phyloP scores from a whole-genome alignment of 257 asterid genomes.

The Ligustrum vulgare region DNA sequence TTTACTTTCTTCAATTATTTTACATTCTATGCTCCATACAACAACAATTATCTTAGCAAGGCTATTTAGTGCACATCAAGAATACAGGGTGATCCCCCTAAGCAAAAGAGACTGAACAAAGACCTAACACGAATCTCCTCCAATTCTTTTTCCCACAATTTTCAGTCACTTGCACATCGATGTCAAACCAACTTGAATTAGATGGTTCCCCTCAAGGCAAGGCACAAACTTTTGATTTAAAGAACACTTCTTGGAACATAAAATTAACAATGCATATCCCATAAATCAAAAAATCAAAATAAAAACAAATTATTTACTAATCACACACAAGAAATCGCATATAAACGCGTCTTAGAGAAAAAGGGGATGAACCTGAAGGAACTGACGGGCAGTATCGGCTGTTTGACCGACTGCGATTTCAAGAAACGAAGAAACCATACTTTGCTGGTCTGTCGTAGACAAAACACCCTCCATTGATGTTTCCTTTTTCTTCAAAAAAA shows the following conservation, averaged over 20 bases:
- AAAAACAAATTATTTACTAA: background rate
- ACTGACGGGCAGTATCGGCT: constrained; percentile 81
- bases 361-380: constrained; percentile 62
- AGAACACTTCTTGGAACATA: background rate
- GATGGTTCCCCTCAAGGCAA: background rate
- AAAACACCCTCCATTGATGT: constrained; percentile 48
- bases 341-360: background rate
- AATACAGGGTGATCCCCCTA: background rate
- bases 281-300: background rate
- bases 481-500: background rate
- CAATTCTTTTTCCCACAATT: background rate
- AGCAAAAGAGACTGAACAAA: background rate
- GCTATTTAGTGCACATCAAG: background rate
- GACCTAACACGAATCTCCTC: background rate
- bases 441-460: constrained; percentile 65
- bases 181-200: background rate
- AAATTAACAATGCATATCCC: background rate
- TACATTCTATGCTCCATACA: background rate
- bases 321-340: background rate
- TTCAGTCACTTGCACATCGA: background rate
- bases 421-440: constrained; percentile 62
- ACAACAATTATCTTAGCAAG: background rate
- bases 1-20: background rate
- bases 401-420: constrained; percentile 90
- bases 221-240: background rate